A percentile compares a stretch with the other conserved stretches of the same genome.
These are phyloP conservation scores for Candida sakaeoensis DNA, from an alignment of 805 yeast species.

Conservation along the genomic window DNA sequence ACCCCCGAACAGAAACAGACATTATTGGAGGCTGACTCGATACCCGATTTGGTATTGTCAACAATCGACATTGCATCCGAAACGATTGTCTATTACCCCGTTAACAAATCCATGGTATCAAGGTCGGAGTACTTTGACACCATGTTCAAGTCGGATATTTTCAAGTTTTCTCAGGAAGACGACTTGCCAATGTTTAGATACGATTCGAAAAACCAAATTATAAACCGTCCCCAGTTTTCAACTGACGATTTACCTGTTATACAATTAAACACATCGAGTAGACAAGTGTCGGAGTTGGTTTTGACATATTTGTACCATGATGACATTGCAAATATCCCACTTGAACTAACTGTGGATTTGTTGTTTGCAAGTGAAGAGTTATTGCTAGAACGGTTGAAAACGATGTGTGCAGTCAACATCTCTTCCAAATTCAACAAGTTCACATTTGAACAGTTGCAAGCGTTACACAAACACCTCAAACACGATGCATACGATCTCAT, in stretches of 20 bases:
- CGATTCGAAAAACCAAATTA: conserved; percentile 1
- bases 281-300: conserved; percentile 45
- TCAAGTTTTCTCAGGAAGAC: conserved; percentile 12
- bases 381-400: conserved; percentile 59
- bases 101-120: conserved; percentile 56
- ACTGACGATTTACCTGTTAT: conserved; percentile 24
- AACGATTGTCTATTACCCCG: conserved; percentile 48
- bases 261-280: conserved; percentile 17
- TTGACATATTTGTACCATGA: conserved; percentile 60
- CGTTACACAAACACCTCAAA: conserved; percentile 19
- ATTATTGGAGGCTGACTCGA: conserved; percentile 18
- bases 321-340: conserved; percentile 45
- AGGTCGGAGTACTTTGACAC: conserved; percentile 63
- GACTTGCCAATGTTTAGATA: conserved; percentile 15
- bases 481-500: conserved; percentile 54
- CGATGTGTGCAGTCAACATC: conserved; percentile 54
- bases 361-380: conserved; percentile 57
- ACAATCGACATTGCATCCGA: conserved; percentile 27
- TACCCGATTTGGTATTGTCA: conserved; percentile 49
- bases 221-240: conserved; percentile 15
- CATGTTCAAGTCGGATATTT: conserved; percentile 52
- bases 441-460: conserved; percentile 16
- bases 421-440: conserved; percentile 25
- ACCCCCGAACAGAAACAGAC: conserved; percentile 17
- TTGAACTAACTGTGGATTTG: conserved; percentile 50